These are phyloP conservation scores for Dysphania ambrosioides DNA, from an alignment of 148 eudicot genomes.

Conservation along the genomic window DNA sequence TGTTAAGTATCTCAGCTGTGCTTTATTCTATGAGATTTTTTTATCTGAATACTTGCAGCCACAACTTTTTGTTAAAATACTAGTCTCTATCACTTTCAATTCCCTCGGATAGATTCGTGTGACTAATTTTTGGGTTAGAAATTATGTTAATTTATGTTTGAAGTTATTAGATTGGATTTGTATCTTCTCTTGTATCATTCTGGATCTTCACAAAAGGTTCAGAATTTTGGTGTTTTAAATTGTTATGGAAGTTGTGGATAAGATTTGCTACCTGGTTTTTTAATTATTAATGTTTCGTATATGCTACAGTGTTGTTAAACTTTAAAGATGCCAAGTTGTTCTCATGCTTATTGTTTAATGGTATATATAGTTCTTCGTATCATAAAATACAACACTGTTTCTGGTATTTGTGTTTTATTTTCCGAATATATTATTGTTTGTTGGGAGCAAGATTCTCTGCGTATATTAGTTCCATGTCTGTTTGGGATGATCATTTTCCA, in stretches of 20 bases:
- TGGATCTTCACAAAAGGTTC: not conserved
- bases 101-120: slow-evolving; percentile 1
- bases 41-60: not conserved
- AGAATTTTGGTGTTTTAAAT: not conserved
- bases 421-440: not conserved
- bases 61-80: not conserved
- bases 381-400: not conserved
- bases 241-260: not conserved
- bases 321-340: not conserved
- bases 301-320: not conserved
- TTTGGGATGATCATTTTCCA: not conserved
- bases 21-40: not conserved
- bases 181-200: not conserved
- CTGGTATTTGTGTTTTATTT: not conserved
- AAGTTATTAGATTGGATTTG: not conserved
- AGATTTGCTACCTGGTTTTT: not conserved
- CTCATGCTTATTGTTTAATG: not conserved
- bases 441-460: not conserved
- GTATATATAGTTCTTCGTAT: not conserved
- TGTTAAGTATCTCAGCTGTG: not conserved
- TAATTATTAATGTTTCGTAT: not conserved
- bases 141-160: not conserved
- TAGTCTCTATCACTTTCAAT: not conserved
- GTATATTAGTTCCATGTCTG: not conserved
- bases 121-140: not conserved